phyloP scores from a whole-genome alignment of 441 rosid genomes.

The Pelargonium exstipulatum region DNA sequence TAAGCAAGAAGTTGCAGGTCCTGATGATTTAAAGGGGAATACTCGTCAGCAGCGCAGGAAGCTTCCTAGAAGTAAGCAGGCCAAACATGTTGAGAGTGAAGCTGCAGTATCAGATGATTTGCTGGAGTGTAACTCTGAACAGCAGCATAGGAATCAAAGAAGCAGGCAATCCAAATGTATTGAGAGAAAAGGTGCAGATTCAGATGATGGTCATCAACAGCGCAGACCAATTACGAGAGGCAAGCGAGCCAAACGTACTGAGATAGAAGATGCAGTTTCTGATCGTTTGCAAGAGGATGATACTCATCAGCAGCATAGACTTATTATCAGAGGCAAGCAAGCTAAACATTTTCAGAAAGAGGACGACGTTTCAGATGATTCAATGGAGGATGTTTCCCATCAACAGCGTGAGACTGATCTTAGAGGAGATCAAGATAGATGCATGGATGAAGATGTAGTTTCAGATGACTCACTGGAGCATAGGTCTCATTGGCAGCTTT shows the following conservation, averaged over 20 bases:
- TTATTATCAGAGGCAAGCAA: slow-evolving; percentile 24
- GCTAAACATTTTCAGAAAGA: slow-evolving; percentile 32
- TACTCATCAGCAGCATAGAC: slow-evolving; percentile 25
- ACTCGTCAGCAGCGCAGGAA: slow-evolving; percentile 18
- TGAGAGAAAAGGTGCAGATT: slow-evolving; percentile 37
- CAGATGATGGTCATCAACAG: slow-evolving; percentile 39
- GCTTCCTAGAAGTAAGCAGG: slow-evolving; percentile 19
- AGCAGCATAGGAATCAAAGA: slow-evolving; percentile 33
- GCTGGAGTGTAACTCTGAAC: slow-evolving; percentile 36
- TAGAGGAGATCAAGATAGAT: slow-evolving; percentile 30
- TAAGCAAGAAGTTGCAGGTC: slow-evolving; percentile 28
- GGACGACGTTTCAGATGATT: slow-evolving; percentile 36
- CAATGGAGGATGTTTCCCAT: slow-evolving; percentile 35
- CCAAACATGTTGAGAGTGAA: slow-evolving; percentile 30
- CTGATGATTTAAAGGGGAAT: slow-evolving; percentile 24
- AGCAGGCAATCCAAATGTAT: slow-evolving; percentile 41
- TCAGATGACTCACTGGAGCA: slow-evolving; percentile 36
- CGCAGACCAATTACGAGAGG: slow-evolving; percentile 26
- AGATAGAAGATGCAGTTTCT: slow-evolving; percentile 36
- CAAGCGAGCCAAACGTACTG: slow-evolving; percentile 31
- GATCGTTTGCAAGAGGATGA: slow-evolving; percentile 30
- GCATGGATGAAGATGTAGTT: slow-evolving; percentile 27
- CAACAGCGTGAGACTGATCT: slow-evolving; percentile 27
- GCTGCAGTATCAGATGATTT: slow-evolving; percentile 57
- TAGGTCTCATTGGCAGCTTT: slow-evolving; percentile 22